Conservation (phyloP, 148 eudicot genomes). For the Fagopyrum homotropicum region DNA sequence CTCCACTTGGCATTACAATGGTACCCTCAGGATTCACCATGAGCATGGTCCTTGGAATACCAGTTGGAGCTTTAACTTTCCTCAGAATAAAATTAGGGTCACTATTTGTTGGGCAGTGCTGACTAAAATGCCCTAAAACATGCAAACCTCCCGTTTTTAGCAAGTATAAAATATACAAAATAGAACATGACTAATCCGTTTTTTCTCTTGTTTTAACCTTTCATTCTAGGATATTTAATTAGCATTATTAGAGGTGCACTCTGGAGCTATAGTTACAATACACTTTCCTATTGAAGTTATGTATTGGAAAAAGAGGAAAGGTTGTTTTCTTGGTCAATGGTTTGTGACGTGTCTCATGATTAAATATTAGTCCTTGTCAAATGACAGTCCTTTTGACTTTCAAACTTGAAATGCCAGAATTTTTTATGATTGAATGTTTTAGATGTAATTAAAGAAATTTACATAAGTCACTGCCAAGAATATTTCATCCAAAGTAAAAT, state of each 20-base stretch:
- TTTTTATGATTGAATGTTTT: not conserved
- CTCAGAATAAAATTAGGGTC: too few species aligned
- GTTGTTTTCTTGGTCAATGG: not conserved
- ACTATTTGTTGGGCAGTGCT: too few species aligned
- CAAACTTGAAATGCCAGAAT: not conserved
- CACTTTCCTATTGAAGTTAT: not conserved
- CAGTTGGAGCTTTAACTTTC: too few species aligned
- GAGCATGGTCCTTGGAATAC: too few species aligned
- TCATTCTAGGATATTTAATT: not conserved
- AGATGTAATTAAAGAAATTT: not conserved
- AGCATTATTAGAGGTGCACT: not conserved
- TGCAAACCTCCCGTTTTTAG: too few species aligned
- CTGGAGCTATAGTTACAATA: not conserved
- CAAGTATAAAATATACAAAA: too few species aligned
- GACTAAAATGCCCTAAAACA: too few species aligned
- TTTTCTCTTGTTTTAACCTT: slow-evolving; percentile 3
- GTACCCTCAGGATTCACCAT: too few species aligned
- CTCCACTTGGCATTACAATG: too few species aligned
- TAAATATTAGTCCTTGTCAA: not conserved
- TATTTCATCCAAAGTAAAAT: not conserved
- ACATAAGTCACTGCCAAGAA: not conserved
- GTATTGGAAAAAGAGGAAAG: not conserved
- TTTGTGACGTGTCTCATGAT: not conserved
- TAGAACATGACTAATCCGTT: not conserved
- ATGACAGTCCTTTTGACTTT: not conserved